Evolutionary conservation across 352 stramenopile genomes (phyloP).

Genomic region (Phytophthora brassicae): DNA sequence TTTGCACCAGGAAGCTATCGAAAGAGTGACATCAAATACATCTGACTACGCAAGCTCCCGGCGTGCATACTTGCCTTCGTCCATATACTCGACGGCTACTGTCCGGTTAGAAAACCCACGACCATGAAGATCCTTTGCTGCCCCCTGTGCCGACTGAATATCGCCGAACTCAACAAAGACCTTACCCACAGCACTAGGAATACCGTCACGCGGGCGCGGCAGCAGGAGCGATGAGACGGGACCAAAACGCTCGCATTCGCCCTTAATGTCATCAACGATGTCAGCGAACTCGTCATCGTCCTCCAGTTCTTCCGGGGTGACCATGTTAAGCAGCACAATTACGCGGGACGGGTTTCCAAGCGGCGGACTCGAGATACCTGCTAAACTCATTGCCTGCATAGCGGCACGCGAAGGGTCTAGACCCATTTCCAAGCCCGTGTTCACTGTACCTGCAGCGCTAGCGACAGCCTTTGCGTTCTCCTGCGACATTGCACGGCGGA

Average conservation of each 20-base stretch:
- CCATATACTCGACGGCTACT: conserved; percentile 89
- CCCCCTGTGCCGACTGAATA: conserved; percentile 71
- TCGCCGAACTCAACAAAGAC: conserved; percentile 95
- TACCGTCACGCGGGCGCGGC: conserved; percentile 66
- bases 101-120: conserved; percentile 93
- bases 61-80: conserved; percentile 85
- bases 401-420: conserved; percentile 64
- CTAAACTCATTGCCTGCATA: conserved; percentile 72
- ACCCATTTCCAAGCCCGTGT: conserved; percentile 68
- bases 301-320: conserved; percentile 94
- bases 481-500: conserved; percentile 84
- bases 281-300: conserved; percentile 95
- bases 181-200: conserved; percentile 65
- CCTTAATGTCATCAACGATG: conserved; percentile 95
- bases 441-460: conserved; percentile 64
- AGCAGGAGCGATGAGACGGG: conserved; percentile 80
- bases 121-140: conserved; percentile 89
- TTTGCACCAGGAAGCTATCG: conserved; percentile 7
- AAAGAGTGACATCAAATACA: conserved; percentile 2
- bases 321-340: conserved; percentile 98
- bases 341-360: conserved; percentile 75
- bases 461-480: conserved; percentile 70
- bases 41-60: conserved; percentile 61
- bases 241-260: conserved; percentile 92
- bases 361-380: conserved; percentile 54